Base-by-base conservation (phyloP, 2,329 filamentous ascomycete species). In the Ascochyta pisi region DNA sequence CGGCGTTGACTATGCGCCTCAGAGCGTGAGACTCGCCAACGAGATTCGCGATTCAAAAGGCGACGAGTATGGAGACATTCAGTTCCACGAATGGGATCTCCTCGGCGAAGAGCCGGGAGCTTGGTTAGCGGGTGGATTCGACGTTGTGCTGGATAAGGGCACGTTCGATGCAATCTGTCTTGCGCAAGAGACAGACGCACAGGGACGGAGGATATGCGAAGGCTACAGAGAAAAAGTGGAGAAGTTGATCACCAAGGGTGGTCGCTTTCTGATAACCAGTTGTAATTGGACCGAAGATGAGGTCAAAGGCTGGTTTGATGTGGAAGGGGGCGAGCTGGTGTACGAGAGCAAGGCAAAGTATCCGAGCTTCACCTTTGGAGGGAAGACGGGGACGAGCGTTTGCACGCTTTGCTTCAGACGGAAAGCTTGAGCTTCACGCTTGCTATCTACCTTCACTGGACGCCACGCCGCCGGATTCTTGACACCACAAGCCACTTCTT, bases 231-330 rank as follows among this genome's bases (percentile, higher is more conserved):
- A 83, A 42, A 85, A 86, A 48, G 87, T 94, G 29, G 79, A 88
- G 58, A 78, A 76, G 26, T 81, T 98, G 61, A 83, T 98, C 47
- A 86, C 85, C 65, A 78, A 77, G 1, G 89, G 88, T 1, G 91
- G 91, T 0, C 81, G 91, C 23, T 84, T 98, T 66, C 77, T 97
- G 57, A 86, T 99, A 50, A 98, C 95, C 50, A 97, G 92, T 76
- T 99, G 95, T 75, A 99, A 99, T 78, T 99, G 95, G 95, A 98
- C 94, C 1, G 92, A 95, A 79, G 84, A 87, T 37, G 95, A 99
- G 80, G 77, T 99, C 67, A 81, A 83, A 57, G 78, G 77, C 15
- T 98, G 94, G 92, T 95, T 98, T 72, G 86, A 83, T 46, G 66
- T 98, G 71, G 86, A 83, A 46, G 66, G 71, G 4, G 59, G 75